Evolutionary conservation across 768 basidiomycete species (phyloP), one percentile per base, ranked within the genome.

Genomic region (Artomyces pyxidatus): DNA sequence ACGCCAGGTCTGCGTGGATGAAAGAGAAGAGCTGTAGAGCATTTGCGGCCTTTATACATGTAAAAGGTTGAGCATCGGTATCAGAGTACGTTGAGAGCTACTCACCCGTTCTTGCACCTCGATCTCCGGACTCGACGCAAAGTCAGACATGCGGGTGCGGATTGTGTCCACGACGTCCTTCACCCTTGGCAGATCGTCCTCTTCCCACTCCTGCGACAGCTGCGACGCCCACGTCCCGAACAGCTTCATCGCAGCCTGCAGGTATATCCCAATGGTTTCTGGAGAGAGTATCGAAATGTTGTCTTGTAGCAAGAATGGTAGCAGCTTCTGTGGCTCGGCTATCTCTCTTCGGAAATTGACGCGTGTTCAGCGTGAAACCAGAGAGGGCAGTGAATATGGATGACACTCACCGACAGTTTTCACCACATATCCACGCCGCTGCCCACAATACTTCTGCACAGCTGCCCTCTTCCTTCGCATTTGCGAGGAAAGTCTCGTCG

Each of bases 361-460:
- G 22, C 37, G n/a, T 6, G 28, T 12, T 28, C 12, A 21, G 16
- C 22, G 44, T 37, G 46, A 28, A 35, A 44, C 27, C 26, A 27
- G 14, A 21, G 7, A 14, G n/a, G 16, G 28, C 16, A n/a, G 23
- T 12, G 32, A 27, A 29, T 41, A 37, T 42, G 28, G 14, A 35
- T 30, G n/a, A 39, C 6, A 32, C 32, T 48, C 37, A 93, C 94
- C 81, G 74, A 75, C 86, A 84, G 63, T 91, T 90, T 67, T 99
- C 96, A 17, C 94, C 95, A 53, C 89, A 92, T 56, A 97, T 88
- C 88, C 90, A 99, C 5, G 92, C 91, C 9, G 93, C 94, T 0
- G 94, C 96, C 78, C 88, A 91, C 2, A 96, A 69, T 8, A 95
- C 78, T 60, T 94, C 89, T 0, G 83, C 78, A 58, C 89, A 94